Base-by-base conservation (phyloP, 2,329 filamentous ascomycete genomes). In the Xylariaceae sp. region DNA sequence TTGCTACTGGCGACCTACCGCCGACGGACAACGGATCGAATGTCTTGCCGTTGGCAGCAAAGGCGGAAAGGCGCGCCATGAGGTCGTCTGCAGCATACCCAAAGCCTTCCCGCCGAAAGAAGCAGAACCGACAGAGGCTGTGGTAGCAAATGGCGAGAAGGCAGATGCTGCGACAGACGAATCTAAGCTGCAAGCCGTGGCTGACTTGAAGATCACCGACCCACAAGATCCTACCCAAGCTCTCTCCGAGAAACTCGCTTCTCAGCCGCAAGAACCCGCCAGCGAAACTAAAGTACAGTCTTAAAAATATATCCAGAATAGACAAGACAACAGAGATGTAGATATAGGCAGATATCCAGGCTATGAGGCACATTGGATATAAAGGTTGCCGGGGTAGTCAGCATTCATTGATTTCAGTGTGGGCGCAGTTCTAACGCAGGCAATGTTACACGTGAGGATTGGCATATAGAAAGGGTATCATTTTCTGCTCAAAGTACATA, bases 1-100 rank as follows among this genome's bases (percentile, higher is more conserved):
- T 1, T 66, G 83, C 63, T 71, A 81, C 56, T 86, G 83, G 83
- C 67, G 75, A 43, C 72, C 77, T n/a, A 66, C 71, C 3, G 72
- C 74, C 2, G 75, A 71, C 42, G 76, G 72, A 14, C 71, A 71
- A 46, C 65, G 69, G 45, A 52, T 84, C 31, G 77, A 79, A 55
- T 84, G 82, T 49, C 44, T 83, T 5, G 78, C 78, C 0, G 71
- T 79, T 9, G 83, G 83, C 2, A 73, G 69, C 47, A 67, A 71
- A 46, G 70, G 72, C 3, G 75, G 77, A 13, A 67, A 73, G 55
- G 66, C 74, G 50, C 72, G 78, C 51, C 63, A 66, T 13, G 77
- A 79, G 62, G 67, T 69, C 41, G 71, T 84, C 33, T 81, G 79
- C 63, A 79, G 75, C 6, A 66, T 84, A 10, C 73, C 75, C 18